These are phyloP conservation scores for Boletus smithii DNA, from an alignment of 1,284 basidiomycete genomes.

Conservation along the genomic window DNA sequence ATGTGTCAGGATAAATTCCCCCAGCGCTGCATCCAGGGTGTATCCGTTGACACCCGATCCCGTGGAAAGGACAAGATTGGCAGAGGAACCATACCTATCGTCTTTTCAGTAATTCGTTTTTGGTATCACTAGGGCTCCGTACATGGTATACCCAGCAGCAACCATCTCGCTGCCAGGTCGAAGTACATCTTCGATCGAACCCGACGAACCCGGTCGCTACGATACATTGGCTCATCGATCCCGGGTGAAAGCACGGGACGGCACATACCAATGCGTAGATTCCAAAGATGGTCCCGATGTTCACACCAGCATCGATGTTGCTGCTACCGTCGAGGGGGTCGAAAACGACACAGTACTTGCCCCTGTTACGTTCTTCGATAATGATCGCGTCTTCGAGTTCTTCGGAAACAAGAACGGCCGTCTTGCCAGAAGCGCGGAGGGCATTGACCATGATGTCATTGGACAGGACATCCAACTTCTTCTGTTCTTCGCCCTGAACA, in stretches of 20 bases:
- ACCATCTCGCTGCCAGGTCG: constrained; percentile 97
- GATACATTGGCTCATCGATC: background rate
- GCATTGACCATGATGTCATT: constrained; percentile 99
- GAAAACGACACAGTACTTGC: constrained; percentile 96
- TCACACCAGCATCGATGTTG: constrained; percentile 99
- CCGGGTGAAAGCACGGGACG: background rate
- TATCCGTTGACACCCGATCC: constrained; percentile 98
- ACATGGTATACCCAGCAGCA: constrained; percentile 96
- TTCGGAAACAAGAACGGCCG: constrained; percentile 95
- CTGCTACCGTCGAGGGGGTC: constrained; percentile 97
- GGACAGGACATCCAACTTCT: constrained; percentile 96
- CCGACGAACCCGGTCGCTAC: constrained; percentile 73
- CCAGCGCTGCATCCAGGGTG: constrained; percentile 92
- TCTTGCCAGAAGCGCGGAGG: constrained; percentile 90
- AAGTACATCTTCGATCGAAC: constrained; percentile 83
- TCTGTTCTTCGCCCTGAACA: constrained; percentile 98
- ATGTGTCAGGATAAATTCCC: constrained; percentile 99
- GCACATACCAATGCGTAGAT: constrained; percentile 84
- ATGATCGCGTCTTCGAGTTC: constrained; percentile 92
- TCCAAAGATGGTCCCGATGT: constrained; percentile 99
- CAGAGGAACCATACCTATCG: constrained; percentile 93
- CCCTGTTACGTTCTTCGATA: constrained; percentile 75
- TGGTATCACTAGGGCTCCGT: constrained; percentile 30
- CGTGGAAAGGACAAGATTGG: constrained; percentile 94
- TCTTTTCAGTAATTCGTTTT: constrained; percentile 13